Evolutionary conservation across 305 asterid species (phyloP), one percentile per base, ranked within the genome.

Genomic region (Lippia alba): DNA sequence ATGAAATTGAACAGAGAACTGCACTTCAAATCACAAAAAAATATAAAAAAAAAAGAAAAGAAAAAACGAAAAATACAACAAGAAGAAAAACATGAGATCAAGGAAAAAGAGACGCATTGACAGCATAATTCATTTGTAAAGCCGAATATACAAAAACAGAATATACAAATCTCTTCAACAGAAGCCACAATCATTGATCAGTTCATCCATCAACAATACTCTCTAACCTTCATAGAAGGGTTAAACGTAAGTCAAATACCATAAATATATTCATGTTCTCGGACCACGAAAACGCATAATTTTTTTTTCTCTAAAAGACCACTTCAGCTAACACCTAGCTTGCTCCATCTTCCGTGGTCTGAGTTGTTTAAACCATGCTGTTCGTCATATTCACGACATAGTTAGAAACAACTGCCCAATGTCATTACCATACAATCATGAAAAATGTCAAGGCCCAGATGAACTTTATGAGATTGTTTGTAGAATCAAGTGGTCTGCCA

Each of bases 131-230:
- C 30, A 24, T 24, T 24, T 24, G 30, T 24, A 24, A 24, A 24
- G 30, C 30, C 1, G 30, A 24, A 24, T 24, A 49, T 60, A 67
- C 12, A 56, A 69, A 64, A 69, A 64, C 17, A 34, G 41, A 48
- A 50, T 6, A 56, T 54, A 32, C 10, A 67, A 61, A 46, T 40
- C 41, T 67, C 69, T 46, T 67, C 68, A 50, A 57, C 56, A 62
- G 49, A 62, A 63, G 41, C 50, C 8, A 70, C 32, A 32, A 19
- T n/a, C 12, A 62, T 55, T 51, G 40, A 53, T 67, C 24, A 54
- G 56, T 12, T 53, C 24, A 49, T 56, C 67, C 68, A 59, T 70
- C 66, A 71, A 18, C 11, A 9, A 66, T 58, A 68, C 54, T 60
- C 66, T 34, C 16, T 63, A 51, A 32, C 70, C 20, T 5, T 12